Percentiles rank a stretch among this genome's conserved stretches.
Evolutionary conservation across 768 basidiomycete genomes (phyloP).

Genomic region (Boletellus emodensis): DNA sequence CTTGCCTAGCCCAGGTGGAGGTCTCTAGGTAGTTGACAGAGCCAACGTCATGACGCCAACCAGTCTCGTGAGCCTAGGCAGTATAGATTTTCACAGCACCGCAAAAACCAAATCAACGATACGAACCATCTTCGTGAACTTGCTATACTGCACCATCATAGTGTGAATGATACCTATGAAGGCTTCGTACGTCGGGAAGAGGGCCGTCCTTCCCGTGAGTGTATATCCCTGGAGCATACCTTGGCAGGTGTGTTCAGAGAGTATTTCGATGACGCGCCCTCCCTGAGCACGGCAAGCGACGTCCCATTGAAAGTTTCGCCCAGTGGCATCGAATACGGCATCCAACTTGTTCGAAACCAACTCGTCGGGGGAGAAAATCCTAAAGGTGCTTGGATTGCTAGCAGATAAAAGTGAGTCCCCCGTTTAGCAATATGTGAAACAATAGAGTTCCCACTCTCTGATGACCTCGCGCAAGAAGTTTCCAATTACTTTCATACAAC

Average conservation of each 20-base stretch:
- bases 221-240: slow-evolving; percentile 93
- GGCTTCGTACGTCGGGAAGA: slow-evolving; percentile 90
- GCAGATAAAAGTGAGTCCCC: background rate
- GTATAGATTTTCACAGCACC: background rate
- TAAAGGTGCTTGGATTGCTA: slow-evolving; percentile 73
- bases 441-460: slow-evolving; percentile 37
- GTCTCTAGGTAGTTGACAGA: slow-evolving; percentile 87
- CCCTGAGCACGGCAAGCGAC: slow-evolving; percentile 58
- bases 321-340: slow-evolving; percentile 62
- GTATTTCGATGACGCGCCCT: slow-evolving; percentile 83
- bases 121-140: slow-evolving; percentile 79
- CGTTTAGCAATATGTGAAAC: background rate
- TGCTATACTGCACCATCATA: slow-evolving; percentile 88
- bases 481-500: slow-evolving; percentile 75
- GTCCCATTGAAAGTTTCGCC: slow-evolving; percentile 88
- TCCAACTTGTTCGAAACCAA: slow-evolving; percentile 86
- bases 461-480: slow-evolving; percentile 54
- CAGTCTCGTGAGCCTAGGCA: slow-evolving; percentile 49
- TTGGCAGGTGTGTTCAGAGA: slow-evolving; percentile 85
- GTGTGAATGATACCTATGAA: slow-evolving; percentile 89
- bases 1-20: slow-evolving; percentile 80
- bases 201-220: slow-evolving; percentile 77
- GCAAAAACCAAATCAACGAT: background rate
- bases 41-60: slow-evolving; percentile 68
- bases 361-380: slow-evolving; percentile 91